phyloP scores from a whole-genome alignment of 371 early-diverging fungal genomes.

The Coemansia sp. region DNA sequence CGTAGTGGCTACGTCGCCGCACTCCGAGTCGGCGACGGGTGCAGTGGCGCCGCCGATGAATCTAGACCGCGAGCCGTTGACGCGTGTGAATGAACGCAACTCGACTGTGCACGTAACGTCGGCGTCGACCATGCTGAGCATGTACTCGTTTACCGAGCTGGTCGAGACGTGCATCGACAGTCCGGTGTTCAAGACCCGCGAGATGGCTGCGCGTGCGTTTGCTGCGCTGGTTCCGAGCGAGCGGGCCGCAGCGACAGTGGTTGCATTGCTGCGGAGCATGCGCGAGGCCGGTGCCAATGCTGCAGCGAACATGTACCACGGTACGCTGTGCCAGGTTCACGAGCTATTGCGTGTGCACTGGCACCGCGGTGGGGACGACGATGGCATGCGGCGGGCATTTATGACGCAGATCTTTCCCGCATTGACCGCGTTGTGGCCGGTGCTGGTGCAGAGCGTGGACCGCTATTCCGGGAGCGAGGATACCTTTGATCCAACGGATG shows the following conservation, averaged over 20 bases:
- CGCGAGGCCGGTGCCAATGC: conserved; percentile 50
- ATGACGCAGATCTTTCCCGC: conserved; percentile 15
- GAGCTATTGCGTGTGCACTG: conserved; percentile 48
- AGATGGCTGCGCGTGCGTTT: conserved; percentile 82
- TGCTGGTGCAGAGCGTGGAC: conserved; percentile 27
- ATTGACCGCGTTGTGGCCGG: conserved; percentile 43
- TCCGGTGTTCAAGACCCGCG: conserved; percentile 77
- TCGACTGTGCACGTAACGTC: conserved; percentile 49
- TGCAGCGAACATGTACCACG: conserved; percentile 34
- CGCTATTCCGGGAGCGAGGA: neutral
- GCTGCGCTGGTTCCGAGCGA: conserved; percentile 65
- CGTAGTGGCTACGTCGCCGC: conserved; percentile 26
- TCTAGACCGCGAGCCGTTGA: conserved; percentile 39
- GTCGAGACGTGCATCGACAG: conserved; percentile 74
- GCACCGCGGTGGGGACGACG: conserved; percentile 31
- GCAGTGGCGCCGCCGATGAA: conserved; percentile 50
- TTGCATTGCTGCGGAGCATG: conserved; percentile 49
- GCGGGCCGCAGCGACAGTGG: conserved; percentile 37
- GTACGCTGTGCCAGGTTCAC: conserved; percentile 40
- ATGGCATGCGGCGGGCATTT: conserved; percentile 30
- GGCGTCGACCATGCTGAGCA: conserved; percentile 51
- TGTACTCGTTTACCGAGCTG: conserved; percentile 68
- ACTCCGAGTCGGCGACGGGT: conserved; percentile 25
- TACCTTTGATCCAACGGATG: conserved; percentile 18
- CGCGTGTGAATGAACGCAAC: conserved; percentile 47